phyloP scores from a whole-genome alignment of 1,139 yeast species.

The Protomyces inundatus region DNA sequence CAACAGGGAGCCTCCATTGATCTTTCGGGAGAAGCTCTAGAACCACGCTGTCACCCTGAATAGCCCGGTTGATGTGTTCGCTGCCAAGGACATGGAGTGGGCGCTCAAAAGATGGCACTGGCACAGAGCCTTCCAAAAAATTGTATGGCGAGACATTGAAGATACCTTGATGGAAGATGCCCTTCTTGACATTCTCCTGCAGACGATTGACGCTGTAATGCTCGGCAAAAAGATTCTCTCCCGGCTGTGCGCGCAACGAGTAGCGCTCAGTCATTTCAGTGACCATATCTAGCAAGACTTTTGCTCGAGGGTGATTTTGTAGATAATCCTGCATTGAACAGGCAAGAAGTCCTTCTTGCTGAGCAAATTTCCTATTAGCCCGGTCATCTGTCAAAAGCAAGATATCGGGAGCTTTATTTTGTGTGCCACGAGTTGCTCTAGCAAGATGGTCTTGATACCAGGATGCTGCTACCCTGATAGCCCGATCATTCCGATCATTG shows the following conservation, averaged over 20 bases:
- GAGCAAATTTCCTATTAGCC: conserved; percentile 58
- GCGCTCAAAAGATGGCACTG: conserved; percentile 66
- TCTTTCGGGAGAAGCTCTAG: conserved; percentile 81
- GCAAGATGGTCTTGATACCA: conserved; percentile 70
- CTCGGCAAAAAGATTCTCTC: conserved; percentile 64
- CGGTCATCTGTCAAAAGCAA: conserved; percentile 75
- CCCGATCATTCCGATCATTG: conserved; percentile 88
- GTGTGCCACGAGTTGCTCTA: conserved; percentile 33
- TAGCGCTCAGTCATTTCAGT: conserved; percentile 39
- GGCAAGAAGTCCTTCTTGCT: conserved; percentile 45
- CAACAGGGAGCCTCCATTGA: conserved; percentile 84
- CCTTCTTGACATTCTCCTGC: conserved; percentile 85
- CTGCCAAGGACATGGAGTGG: conserved; percentile 81
- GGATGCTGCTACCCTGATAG: conserved; percentile 67
- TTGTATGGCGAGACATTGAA: conserved; percentile 79
- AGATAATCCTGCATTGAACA: conserved; percentile 51
- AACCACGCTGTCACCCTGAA: conserved; percentile 86
- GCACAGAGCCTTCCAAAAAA: conserved; percentile 79
- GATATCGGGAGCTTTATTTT: conserved; percentile 46
- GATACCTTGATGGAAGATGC: conserved; percentile 79
- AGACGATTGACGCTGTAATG: conserved; percentile 75
- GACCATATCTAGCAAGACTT: conserved; percentile 70
- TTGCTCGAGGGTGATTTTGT: conserved; percentile 66
- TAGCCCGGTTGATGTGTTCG: conserved; percentile 79
- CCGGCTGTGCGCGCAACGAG: conserved; percentile 35